phyloP scores from a whole-genome alignment of 2,329 filamentous ascomycete genomes.

The Curvularia verruculosa region DNA sequence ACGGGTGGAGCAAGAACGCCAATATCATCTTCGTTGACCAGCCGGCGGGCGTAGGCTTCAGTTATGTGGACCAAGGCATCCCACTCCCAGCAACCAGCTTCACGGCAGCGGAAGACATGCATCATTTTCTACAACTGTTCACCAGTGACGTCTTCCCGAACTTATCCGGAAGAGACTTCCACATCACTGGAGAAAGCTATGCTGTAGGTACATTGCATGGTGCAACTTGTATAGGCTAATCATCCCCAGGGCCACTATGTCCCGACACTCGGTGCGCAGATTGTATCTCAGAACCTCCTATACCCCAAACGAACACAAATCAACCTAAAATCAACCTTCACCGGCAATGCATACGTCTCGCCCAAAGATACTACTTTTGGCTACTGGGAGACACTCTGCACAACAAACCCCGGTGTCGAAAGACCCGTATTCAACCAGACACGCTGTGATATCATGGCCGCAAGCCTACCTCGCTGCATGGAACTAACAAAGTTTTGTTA shows the following conservation, averaged over 20 bases:
- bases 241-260: conserved; percentile 55
- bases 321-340: conserved; percentile 53
- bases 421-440: conserved; percentile 55
- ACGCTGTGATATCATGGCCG: conserved; percentile 55
- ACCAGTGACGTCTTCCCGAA: conserved; percentile 55
- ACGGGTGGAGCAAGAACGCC: conserved; percentile 48
- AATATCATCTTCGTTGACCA: conserved; percentile 49
- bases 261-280: conserved; percentile 53
- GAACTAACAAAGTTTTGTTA: conserved; percentile 51
- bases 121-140: conserved; percentile 58
- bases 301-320: conserved; percentile 52
- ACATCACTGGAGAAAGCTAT: conserved; percentile 59
- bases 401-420: conserved; percentile 53
- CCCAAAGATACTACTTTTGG: conserved; percentile 51
- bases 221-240: not conserved
- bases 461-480: conserved; percentile 55
- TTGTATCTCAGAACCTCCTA: conserved; percentile 53
- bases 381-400: conserved; percentile 57
- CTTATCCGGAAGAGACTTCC: conserved; percentile 48
- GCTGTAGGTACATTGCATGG: conserved; percentile 43
- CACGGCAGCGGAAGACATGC: conserved; percentile 56
- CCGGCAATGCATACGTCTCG: conserved; percentile 57
- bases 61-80: conserved; percentile 46
- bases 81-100: conserved; percentile 50
- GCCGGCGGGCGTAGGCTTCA: conserved; percentile 49